Evolutionary conservation across 805 yeast species (phyloP), one percentile per base, ranked within the genome.

Genomic region (Barnettozyma botsteinii): DNA sequence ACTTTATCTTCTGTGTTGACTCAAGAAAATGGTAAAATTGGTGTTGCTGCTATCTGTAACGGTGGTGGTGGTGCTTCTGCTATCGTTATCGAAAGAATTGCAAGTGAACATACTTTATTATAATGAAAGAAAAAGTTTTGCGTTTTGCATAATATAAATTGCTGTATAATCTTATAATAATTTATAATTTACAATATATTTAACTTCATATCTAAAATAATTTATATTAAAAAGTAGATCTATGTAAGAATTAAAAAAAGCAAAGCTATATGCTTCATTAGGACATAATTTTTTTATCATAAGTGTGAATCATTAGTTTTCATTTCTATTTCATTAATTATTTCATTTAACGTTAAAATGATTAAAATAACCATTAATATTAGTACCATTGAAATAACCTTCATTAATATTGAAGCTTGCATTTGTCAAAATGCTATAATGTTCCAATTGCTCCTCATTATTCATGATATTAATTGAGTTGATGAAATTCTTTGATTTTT

Each of bases 11-110:
- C 87, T 36, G 88, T 89, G 14, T 76, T 93, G 59, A 51, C 65
- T 28, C 96, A 91, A 69, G 98, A 93, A 72, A 66, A 66, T 41
- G 94, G 91, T 53, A 86, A 82, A 69, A 64, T 80, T 52, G 99
- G 99, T 63, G 87, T 79, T 51, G 97, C 96, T 56, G 96, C 87
- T 63, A 82, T 93, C 60, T 93, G 98, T 75, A 93, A 93, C 65
- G 98, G 99, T 72, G 99, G 99, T 58, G 99, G 99, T 62, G 99
- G 98, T 62, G 98, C 97, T 36, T 83, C 95, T 41, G 81, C 98
- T 20, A 71, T 93, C 56, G 86, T 93, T 46, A 76, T 93, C 55
- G 96, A 89, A 70, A 78, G 71, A 55, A 57, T 78, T 33, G 73
- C 57, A 7, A 33, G 46, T 33, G 57, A 55, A 36, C 57, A 55